Conservation (phyloP, 1,284 basidiomycete species). For the Malassezia dermatis region DNA sequence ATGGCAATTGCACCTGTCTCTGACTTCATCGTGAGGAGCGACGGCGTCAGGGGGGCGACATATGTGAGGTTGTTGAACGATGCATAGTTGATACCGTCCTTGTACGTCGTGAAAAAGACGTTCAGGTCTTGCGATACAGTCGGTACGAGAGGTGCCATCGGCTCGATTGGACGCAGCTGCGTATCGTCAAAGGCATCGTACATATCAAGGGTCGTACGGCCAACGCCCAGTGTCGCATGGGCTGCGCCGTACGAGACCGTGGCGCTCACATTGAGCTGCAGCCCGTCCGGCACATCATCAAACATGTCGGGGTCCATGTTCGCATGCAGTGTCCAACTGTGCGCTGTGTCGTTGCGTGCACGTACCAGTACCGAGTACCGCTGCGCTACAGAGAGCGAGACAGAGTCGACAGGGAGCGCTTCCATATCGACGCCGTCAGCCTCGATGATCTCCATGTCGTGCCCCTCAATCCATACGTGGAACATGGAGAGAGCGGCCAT, state of each 20-base stretch:
- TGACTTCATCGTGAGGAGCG: slow-evolving; percentile 2
- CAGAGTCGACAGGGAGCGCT: slow-evolving; percentile 37
- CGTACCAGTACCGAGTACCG: slow-evolving; percentile 32
- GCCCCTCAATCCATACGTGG: slow-evolving; percentile 64
- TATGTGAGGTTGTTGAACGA: slow-evolving; percentile 49
- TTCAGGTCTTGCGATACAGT: slow-evolving; percentile 44
- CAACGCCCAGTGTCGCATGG: slow-evolving; percentile 15
- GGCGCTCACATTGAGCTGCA: slow-evolving; percentile 38
- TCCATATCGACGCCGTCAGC: slow-evolving; percentile 54
- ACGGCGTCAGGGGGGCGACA: slow-evolving; percentile 57
- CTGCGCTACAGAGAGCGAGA: slow-evolving; percentile 8
- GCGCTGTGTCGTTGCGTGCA: slow-evolving; percentile 64
- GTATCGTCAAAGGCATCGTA: slow-evolving; percentile 50
- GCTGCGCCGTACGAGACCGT: slow-evolving; percentile 26
- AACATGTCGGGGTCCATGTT: slow-evolving; percentile 64
- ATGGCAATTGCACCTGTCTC: not conserved
- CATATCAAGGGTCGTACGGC: slow-evolving; percentile 10
- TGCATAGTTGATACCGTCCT: slow-evolving; percentile 42
- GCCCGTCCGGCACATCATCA: slow-evolving; percentile 33
- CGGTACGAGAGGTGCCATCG: slow-evolving; percentile 18
- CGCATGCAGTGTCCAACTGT: slow-evolving; percentile 79
- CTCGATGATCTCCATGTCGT: slow-evolving; percentile 76
- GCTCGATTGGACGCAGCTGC: slow-evolving; percentile 48
- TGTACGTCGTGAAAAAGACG: slow-evolving; percentile 52
- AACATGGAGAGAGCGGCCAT: slow-evolving; percentile 51